These are phyloP conservation scores for Mycena capillaripes DNA, from an alignment of 768 basidiomycete species.

Conservation along the genomic window DNA sequence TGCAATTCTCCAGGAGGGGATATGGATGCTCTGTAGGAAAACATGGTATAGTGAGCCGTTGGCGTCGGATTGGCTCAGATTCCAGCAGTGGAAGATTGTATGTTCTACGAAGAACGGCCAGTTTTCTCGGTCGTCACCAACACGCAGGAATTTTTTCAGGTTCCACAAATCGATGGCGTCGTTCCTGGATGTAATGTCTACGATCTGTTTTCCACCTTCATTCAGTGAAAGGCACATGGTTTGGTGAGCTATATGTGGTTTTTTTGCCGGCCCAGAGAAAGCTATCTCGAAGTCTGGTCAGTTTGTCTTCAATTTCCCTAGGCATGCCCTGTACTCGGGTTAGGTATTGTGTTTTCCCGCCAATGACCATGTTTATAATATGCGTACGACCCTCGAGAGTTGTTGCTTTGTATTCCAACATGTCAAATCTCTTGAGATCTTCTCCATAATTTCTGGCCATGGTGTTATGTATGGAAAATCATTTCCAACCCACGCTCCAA, in stretches of 20 bases:
- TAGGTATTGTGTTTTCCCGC: neutral
- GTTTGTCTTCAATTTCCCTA: neutral
- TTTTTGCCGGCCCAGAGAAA: neutral
- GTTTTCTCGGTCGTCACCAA: neutral
- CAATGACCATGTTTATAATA: neutral
- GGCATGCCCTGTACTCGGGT: neutral
- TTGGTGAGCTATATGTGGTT: neutral
- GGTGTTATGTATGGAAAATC: neutral
- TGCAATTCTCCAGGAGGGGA: no score
- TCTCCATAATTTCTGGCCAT: neutral
- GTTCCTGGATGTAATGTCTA: neutral
- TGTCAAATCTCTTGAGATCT: neutral
- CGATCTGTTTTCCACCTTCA: neutral
- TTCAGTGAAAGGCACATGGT: neutral
- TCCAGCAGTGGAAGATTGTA: neutral
- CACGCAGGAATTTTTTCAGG: neutral
- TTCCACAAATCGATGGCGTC: neutral
- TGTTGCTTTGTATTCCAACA: neutral
- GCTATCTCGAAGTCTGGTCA: neutral
- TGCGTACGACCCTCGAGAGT: neutral
- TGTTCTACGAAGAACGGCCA: neutral
- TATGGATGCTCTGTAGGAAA: no score
- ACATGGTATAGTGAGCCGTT: no score
- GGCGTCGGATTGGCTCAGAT: no score
- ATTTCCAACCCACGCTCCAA: neutral